Evolutionary conservation across 805 yeast genomes (phyloP).

Genomic region (Yarrowia divulgata): DNA sequence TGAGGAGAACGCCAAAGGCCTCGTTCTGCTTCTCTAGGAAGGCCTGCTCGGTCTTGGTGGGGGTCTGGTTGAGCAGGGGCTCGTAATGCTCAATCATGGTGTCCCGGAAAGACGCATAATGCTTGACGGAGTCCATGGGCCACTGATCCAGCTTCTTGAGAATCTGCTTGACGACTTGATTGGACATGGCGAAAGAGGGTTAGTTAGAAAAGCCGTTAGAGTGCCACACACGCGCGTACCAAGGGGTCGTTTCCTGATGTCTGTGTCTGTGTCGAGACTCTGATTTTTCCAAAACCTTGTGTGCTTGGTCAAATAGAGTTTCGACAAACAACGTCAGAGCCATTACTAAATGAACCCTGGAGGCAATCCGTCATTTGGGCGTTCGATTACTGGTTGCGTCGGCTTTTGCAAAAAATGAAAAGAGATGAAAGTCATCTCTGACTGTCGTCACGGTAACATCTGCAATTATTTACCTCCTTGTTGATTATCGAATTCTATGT

Average conservation of each 20-base stretch:
- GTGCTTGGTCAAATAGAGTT: not conserved
- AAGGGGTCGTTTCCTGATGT: slow-evolving; percentile 1
- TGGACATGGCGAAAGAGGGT: slow-evolving; percentile 8
- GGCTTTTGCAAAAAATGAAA: too few relatives aligned
- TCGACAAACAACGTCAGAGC: not conserved
- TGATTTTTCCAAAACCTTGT: slow-evolving; percentile 30
- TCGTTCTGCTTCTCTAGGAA: slow-evolving; percentile 36
- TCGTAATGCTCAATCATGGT: slow-evolving; percentile 37
- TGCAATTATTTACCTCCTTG: too few relatives aligned
- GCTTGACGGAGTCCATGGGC: slow-evolving; percentile 37
- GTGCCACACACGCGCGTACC: slow-evolving; percentile 17
- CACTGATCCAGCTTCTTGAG: slow-evolving; percentile 36
- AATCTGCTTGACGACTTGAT: slow-evolving; percentile 34
- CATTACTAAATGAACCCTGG: not conserved
- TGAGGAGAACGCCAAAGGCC: slow-evolving; percentile 30
- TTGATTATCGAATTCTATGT: slow-evolving; percentile 10
- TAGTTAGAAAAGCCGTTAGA: slow-evolving; percentile 6
- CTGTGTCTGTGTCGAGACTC: not conserved
- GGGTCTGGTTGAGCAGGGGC: slow-evolving; percentile 37
- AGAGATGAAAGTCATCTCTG: too few relatives aligned
- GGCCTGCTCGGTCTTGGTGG: slow-evolving; percentile 25
- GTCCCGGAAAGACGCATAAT: slow-evolving; percentile 36
- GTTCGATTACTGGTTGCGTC: not conserved
- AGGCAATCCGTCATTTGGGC: too few relatives aligned
- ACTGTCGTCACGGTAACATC: too few relatives aligned